Evolutionary conservation across 208 protist genomes (phyloP).

Genomic region (Leptomonas seymouri): DNA sequence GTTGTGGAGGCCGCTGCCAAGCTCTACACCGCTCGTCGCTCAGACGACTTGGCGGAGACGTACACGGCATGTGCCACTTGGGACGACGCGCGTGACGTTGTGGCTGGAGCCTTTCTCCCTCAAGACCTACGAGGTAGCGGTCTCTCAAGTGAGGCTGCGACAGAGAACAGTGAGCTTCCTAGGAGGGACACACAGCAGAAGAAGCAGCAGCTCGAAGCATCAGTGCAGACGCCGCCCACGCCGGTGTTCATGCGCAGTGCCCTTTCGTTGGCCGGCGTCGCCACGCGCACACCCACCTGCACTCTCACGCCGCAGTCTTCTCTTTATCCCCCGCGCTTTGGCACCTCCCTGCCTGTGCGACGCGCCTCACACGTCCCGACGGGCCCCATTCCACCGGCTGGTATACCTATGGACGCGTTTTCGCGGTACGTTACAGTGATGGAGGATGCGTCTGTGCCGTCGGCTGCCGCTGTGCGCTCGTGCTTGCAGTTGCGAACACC

Average conservation of each 20-base stretch:
- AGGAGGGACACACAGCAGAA: no score
- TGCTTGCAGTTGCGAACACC: neutral
- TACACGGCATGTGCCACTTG: slow-evolving; percentile 80
- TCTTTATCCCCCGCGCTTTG: slow-evolving; percentile 15
- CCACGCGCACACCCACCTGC: slow-evolving; percentile 17
- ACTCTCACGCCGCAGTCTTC: slow-evolving; percentile 31
- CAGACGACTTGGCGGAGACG: slow-evolving; percentile 56
- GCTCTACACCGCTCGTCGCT: slow-evolving; percentile 55
- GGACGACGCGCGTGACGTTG: slow-evolving; percentile 68
- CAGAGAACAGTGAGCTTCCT: neutral
- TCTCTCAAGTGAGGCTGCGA: neutral
- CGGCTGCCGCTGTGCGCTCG: neutral
- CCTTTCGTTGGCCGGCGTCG: slow-evolving; percentile 27
- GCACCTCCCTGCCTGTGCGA: slow-evolving; percentile 2
- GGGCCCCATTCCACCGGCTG: slow-evolving; percentile 25
- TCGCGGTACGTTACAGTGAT: slow-evolving; percentile 58
- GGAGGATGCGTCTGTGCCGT: slow-evolving; percentile 21
- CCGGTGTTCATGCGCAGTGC: slow-evolving; percentile 32
- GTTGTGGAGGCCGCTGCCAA: slow-evolving; percentile 57
- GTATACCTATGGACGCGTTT: slow-evolving; percentile 62
- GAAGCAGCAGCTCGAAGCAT: neutral
- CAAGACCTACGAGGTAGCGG: slow-evolving; percentile 30
- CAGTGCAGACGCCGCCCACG: neutral
- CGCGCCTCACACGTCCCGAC: neutral
- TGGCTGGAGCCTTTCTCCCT: slow-evolving; percentile 65